Conservation (phyloP, 306 rosid genomes). For the Geum urbanum region DNA sequence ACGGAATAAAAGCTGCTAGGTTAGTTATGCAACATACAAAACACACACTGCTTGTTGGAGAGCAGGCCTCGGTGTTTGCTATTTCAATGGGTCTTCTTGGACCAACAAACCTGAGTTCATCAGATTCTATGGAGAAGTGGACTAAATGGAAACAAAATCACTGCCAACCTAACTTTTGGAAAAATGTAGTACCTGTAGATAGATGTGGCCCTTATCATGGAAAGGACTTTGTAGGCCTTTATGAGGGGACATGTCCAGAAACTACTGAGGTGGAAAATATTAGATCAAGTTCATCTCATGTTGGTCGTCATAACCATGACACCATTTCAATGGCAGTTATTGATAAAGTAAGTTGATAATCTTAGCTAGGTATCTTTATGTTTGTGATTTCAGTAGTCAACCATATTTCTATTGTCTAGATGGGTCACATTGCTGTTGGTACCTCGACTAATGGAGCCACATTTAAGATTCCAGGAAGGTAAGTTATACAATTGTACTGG, state of each 20-base stretch:
- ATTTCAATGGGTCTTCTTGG: conserved; percentile 95
- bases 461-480: conserved; percentile 97
- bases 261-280: conserved; percentile 26
- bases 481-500: conserved; percentile 12
- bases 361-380: background rate
- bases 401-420: conserved; percentile 40
- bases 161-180: conserved; percentile 92
- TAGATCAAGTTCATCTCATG: conserved; percentile 35
- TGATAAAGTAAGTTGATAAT: conserved; percentile 54
- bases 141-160: conserved; percentile 56
- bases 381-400: background rate
- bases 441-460: conserved; percentile 96
- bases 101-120: conserved; percentile 75
- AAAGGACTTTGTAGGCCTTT: conserved; percentile 21
- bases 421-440: conserved; percentile 81
- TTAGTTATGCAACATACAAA: conserved; percentile 72
- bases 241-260: conserved; percentile 36
- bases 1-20: conserved; percentile 84
- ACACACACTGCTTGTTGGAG: conserved; percentile 91
- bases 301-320: conserved; percentile 74
- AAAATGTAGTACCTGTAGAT: conserved; percentile 49
- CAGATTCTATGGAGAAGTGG: conserved; percentile 74
- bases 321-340: conserved; percentile 92
- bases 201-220: conserved; percentile 78
- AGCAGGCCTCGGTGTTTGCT: conserved; percentile 78